Evolutionary conservation across 148 eudicot genomes (phyloP).

Genomic region (Vaccinium darrowii): DNA sequence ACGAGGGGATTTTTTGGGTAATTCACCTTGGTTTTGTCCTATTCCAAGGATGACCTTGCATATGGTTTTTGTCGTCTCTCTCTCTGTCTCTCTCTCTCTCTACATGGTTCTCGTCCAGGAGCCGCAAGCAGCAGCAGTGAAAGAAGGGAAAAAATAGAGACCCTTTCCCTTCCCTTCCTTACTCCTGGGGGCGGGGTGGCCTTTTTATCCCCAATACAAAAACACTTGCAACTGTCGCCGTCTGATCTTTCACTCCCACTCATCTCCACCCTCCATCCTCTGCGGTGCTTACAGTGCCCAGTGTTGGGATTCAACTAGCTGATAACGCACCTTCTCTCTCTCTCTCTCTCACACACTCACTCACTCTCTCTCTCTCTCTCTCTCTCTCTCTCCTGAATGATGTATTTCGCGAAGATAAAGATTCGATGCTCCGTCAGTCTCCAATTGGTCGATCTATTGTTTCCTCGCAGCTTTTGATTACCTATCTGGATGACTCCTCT

Average conservation of each 20-base stretch:
- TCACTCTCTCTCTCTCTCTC: not conserved
- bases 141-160: too few relatives aligned
- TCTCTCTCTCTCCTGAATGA: not conserved
- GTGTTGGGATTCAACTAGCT: not conserved
- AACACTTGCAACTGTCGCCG: constrained; percentile 13
- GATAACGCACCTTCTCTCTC: not conserved
- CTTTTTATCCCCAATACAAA: not conserved
- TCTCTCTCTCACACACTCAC: not conserved
- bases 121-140: not conserved
- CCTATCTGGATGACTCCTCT: not conserved
- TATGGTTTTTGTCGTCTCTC: not conserved
- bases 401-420: constrained; percentile 4
- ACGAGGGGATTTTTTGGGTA: not conserved
- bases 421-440: not conserved
- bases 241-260: not conserved
- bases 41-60: not conserved
- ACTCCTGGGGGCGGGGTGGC: not conserved
- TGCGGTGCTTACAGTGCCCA: constrained; percentile 2
- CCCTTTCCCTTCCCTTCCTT: not conserved
- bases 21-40: not conserved
- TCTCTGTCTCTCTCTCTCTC: not conserved
- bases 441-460: constrained; percentile 11
- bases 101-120: not conserved
- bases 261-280: constrained; percentile 18
- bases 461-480: not conserved